Percentiles rank a stretch among this genome's conserved stretches.
phyloP scores from a whole-genome alignment of 129 eudicot genomes.

The Tagetes erecta region DNA sequence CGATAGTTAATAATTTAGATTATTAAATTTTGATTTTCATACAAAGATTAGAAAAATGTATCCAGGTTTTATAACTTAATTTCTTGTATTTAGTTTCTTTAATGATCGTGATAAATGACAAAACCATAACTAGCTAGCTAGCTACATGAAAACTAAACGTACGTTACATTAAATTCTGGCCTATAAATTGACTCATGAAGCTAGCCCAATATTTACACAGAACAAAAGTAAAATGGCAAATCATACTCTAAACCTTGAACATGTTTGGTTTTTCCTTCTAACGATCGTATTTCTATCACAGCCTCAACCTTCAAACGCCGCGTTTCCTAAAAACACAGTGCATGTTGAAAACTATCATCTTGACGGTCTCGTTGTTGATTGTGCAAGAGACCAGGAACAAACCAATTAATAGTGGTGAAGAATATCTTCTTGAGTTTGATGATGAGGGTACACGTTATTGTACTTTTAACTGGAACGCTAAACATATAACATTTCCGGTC shows the following conservation, averaged over 20 bases:
- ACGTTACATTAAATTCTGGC: neutral
- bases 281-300: neutral
- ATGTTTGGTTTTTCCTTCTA: constrained; percentile 10
- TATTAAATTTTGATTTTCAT: no score
- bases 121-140: neutral
- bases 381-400: neutral
- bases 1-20: no score
- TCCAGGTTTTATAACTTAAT: no score
- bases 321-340: constrained; percentile 2
- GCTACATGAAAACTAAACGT: neutral
- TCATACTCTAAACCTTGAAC: neutral
- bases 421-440: constrained; percentile 11
- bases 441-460: neutral
- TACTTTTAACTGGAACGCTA: constrained; percentile 2
- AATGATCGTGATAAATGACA: neutral
- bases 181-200: constrained; percentile 6
- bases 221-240: constrained; percentile 16
- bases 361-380: constrained; percentile 6
- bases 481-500: constrained; percentile 16
- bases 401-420: neutral
- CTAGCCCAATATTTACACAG: neutral
- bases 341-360: neutral
- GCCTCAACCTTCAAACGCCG: neutral
- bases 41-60: no score
- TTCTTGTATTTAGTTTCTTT: no score